Evolutionary conservation across 2,329 filamentous ascomycete species (phyloP).

Genomic region (Blumeriella jaapii): DNA sequence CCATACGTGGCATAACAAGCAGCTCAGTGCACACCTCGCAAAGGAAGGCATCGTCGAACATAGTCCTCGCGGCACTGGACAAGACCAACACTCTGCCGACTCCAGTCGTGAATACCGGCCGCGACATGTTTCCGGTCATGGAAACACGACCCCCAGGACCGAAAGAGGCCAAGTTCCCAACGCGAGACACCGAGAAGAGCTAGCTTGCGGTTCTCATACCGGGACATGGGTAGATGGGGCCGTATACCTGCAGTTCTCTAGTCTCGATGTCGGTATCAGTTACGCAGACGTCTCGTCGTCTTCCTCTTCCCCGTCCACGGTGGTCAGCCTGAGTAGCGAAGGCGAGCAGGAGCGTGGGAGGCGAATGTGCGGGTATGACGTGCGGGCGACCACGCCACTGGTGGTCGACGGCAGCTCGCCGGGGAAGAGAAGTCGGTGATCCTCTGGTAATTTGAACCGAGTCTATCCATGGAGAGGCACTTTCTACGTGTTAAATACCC

Average conservation of each 20-base stretch:
- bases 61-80: not conserved
- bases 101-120: too few relatives aligned
- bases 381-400: not conserved
- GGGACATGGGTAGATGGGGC: not conserved
- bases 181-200: not conserved
- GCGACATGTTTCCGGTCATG: too few relatives aligned
- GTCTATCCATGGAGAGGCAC: too few relatives aligned
- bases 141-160: too few relatives aligned
- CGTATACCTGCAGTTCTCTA: not conserved
- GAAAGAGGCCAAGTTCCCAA: not conserved
- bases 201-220: not conserved
- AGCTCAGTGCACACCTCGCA: slow-evolving; percentile 6
- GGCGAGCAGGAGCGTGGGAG: slow-evolving; percentile 1
- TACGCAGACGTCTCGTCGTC: not conserved
- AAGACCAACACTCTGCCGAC: not conserved
- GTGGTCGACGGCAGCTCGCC: slow-evolving; percentile 5
- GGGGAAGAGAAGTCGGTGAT: not conserved
- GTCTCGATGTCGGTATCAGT: not conserved
- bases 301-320: not conserved
- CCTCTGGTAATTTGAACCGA: too few relatives aligned
- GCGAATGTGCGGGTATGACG: not conserved
- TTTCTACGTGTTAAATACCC: too few relatives aligned
- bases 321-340: slow-evolving; percentile 1
- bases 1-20: slow-evolving; percentile 2
- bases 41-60: slow-evolving; percentile 10